These are phyloP conservation scores for Herpotrichia juniperi DNA, from an alignment of 2,329 filamentous ascomycete genomes.

Conservation along the genomic window DNA sequence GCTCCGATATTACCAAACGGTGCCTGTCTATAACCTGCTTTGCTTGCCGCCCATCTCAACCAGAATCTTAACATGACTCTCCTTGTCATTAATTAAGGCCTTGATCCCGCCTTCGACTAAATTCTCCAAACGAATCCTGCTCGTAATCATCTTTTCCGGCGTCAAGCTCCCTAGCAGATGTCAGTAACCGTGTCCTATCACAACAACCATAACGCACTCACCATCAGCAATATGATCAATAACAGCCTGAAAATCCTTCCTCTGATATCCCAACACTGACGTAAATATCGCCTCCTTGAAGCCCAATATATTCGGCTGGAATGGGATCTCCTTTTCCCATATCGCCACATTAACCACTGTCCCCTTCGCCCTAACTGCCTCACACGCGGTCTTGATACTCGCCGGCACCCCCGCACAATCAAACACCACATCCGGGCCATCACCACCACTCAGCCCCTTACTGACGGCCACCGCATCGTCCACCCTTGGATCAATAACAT, in stretches of 20 bases:
- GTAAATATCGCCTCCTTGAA: constrained; percentile 60
- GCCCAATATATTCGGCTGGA: constrained; percentile 61
- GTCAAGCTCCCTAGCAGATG: constrained; percentile 52
- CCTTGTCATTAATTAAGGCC: constrained; percentile 63
- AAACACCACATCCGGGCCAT: constrained; percentile 65
- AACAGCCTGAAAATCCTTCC: constrained; percentile 62
- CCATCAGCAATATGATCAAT: constrained; percentile 56
- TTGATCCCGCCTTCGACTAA: constrained; percentile 64
- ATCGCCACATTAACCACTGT: constrained; percentile 70
- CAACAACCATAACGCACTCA: constrained; percentile 19
- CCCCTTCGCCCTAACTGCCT: constrained; percentile 59
- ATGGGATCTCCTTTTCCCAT: constrained; percentile 62
- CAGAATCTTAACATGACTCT: constrained; percentile 68
- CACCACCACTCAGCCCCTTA: constrained; percentile 54
- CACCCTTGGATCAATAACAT: constrained; percentile 59
- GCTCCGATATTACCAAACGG: too few species aligned
- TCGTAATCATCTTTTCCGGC: constrained; percentile 66
- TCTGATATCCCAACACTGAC: constrained; percentile 57
- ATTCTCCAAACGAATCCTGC: constrained; percentile 61
- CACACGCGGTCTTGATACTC: constrained; percentile 50
- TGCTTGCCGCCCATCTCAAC: constrained; percentile 50
- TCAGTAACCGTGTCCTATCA: not conserved
- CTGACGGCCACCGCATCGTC: constrained; percentile 57
- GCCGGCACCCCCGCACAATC: constrained; percentile 67
- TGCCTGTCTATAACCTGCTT: not conserved